These are phyloP conservation scores for Tephrocybe sp. DNA, from an alignment of 768 basidiomycete genomes.

Conservation along the genomic window DNA sequence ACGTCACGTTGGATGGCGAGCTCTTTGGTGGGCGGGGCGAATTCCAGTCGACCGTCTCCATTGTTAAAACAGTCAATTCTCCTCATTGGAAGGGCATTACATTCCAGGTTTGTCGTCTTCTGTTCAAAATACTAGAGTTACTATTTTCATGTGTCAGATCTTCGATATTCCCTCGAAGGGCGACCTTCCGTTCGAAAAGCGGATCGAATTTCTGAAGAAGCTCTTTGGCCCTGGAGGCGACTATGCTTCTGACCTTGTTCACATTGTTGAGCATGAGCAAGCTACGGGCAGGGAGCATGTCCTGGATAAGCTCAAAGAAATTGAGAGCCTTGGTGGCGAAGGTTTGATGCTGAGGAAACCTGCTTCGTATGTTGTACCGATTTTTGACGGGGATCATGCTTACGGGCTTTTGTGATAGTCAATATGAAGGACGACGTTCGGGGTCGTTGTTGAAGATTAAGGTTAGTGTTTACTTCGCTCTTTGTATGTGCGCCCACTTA, in stretches of 20 bases:
- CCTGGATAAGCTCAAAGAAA: constrained; percentile 50
- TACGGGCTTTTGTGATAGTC: constrained; percentile 22
- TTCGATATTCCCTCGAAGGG: constrained; percentile 58
- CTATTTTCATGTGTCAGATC: too few relatives aligned
- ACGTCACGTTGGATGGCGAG: constrained; percentile 59
- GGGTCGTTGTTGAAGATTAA: constrained; percentile 56
- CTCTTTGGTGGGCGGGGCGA: constrained; percentile 57
- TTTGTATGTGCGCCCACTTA: neutral
- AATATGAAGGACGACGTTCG: constrained; percentile 52
- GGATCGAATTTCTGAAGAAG: constrained; percentile 41
- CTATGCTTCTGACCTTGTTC: constrained; percentile 40
- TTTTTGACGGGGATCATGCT: neutral
- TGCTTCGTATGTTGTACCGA: constrained; percentile 39
- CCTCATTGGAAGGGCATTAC: constrained; percentile 56
- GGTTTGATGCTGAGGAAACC: constrained; percentile 58
- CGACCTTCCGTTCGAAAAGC: constrained; percentile 49
- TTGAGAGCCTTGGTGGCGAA: constrained; percentile 56
- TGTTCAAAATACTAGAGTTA: too few relatives aligned
- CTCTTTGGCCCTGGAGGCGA: constrained; percentile 48
- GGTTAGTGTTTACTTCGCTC: constrained; percentile 18
- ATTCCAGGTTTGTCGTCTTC: constrained; percentile 43
- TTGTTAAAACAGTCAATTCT: constrained; percentile 59
- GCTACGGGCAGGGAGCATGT: constrained; percentile 51
- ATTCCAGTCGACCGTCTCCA: constrained; percentile 58
- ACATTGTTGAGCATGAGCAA: constrained; percentile 47